These are phyloP conservation scores for Scopulariopsis brevicaulis DNA, from an alignment of 2,329 filamentous ascomycete genomes.

Conservation along the genomic window DNA sequence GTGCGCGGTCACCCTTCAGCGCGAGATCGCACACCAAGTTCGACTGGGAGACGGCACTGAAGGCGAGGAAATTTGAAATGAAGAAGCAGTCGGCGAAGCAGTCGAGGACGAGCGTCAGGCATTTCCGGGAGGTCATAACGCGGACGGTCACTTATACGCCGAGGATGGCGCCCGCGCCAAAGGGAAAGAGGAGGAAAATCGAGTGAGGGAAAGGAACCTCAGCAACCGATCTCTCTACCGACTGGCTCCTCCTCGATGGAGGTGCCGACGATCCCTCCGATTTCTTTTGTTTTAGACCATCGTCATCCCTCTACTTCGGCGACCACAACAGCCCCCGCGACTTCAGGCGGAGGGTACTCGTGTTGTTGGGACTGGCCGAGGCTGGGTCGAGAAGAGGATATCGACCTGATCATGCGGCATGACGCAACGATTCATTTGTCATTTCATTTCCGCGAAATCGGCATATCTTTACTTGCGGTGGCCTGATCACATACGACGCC, in stretches of 20 bases:
- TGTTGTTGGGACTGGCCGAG: background rate
- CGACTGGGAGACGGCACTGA: conserved; percentile 67
- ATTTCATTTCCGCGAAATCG: background rate
- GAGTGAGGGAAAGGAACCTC: conserved; percentile 18
- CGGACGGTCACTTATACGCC: conserved; percentile 86
- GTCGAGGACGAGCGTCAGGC: conserved; percentile 50
- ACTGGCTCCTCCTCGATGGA: background rate
- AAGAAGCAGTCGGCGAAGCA: conserved; percentile 26
- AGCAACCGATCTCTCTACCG: background rate
- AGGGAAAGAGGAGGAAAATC: conserved; percentile 80
- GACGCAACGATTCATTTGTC: conserved; percentile 1
- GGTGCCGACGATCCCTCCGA: background rate
- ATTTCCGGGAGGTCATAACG: conserved; percentile 86
- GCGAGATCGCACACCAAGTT: conserved; percentile 58
- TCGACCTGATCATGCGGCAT: background rate
- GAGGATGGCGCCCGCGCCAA: conserved; percentile 76
- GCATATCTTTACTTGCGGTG: background rate
- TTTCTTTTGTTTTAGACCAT: conserved; percentile 1
- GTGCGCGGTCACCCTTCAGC: conserved; percentile 67
- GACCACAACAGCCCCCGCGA: background rate
- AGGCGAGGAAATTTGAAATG: conserved; percentile 51
- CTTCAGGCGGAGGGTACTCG: background rate
- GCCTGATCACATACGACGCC: background rate
- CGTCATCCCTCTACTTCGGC: background rate
- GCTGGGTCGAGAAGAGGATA: background rate